Percentiles rank a stretch among this genome's conserved stretches.
Evolutionary conservation across 345 rosid species (phyloP).

Genomic region (Abelmoschus esculentus): DNA sequence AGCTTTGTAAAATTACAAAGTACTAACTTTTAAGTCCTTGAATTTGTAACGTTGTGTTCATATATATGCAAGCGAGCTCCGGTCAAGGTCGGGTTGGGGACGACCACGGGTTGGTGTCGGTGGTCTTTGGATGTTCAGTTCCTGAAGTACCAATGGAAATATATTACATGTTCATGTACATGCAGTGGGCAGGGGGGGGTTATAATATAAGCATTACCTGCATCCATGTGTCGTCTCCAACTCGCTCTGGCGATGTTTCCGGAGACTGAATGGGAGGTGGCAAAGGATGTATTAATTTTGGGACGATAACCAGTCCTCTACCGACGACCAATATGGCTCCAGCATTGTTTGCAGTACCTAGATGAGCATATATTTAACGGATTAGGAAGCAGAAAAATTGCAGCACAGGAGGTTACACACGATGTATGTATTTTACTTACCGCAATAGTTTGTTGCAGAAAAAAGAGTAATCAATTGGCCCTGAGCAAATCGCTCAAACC

Average conservation of each 20-base stretch:
- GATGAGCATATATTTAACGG: slow-evolving; percentile 10
- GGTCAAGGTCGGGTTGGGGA: slow-evolving; percentile 82
- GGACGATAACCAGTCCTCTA: slow-evolving; percentile 90
- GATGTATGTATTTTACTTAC: slow-evolving; percentile 30
- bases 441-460: slow-evolving; percentile 97
- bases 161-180: background rate
- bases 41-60: slow-evolving; percentile 34
- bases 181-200: no score
- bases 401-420: background rate
- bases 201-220: slow-evolving; percentile 38
- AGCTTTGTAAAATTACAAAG: background rate
- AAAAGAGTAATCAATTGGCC: slow-evolving; percentile 96
- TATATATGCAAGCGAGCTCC: slow-evolving; percentile 90
- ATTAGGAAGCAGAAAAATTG: slow-evolving; percentile 14
- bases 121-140: slow-evolving; percentile 96
- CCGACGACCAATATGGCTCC: slow-evolving; percentile 97
- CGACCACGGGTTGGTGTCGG: slow-evolving; percentile 97
- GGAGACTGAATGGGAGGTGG: slow-evolving; percentile 95
- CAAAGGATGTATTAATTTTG: slow-evolving; percentile 93
- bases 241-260: slow-evolving; percentile 87
- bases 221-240: slow-evolving; percentile 82
- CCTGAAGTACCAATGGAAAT: slow-evolving; percentile 35
- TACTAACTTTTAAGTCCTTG: background rate
- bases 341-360: slow-evolving; percentile 98
- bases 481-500: slow-evolving; percentile 97